Conservation (phyloP, 805 yeast species). For the Wickerhamiella siamensis region DNA sequence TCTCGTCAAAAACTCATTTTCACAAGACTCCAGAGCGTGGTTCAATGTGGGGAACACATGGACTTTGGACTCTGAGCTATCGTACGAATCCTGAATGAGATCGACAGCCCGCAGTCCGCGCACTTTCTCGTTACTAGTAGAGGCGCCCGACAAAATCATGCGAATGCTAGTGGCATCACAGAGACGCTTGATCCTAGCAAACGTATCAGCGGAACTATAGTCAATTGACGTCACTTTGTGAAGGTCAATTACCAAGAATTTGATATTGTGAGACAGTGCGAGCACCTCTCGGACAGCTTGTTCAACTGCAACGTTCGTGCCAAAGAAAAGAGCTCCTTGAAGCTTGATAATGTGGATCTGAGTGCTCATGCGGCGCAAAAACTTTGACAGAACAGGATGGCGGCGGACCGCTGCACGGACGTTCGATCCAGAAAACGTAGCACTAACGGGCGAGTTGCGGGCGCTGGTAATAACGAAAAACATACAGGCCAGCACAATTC, state of each 20-base stretch:
- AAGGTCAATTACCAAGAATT: slow-evolving; percentile 73
- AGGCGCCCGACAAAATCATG: slow-evolving; percentile 65
- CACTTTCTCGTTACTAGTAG: slow-evolving; percentile 49
- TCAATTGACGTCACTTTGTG: slow-evolving; percentile 67
- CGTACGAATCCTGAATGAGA: slow-evolving; percentile 38
- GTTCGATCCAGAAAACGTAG: slow-evolving; percentile 70
- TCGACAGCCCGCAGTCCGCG: slow-evolving; percentile 74
- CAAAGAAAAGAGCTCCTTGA: slow-evolving; percentile 84
- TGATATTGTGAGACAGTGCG: slow-evolving; percentile 49
- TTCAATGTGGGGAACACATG: slow-evolving; percentile 68
- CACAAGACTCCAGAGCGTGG: slow-evolving; percentile 92
- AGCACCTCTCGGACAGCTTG: slow-evolving; percentile 39
- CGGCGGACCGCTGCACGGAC: slow-evolving; percentile 88
- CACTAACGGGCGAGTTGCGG: slow-evolving; percentile 63
- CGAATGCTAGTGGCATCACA: slow-evolving; percentile 54
- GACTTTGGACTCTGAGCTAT: slow-evolving; percentile 27
- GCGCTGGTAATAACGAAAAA: slow-evolving; percentile 93
- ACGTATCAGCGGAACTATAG: slow-evolving; percentile 92
- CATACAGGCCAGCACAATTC: slow-evolving; percentile 80
- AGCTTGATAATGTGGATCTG: slow-evolving; percentile 80
- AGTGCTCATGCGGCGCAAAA: slow-evolving; percentile 70
- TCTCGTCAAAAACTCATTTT: slow-evolving; percentile 64
- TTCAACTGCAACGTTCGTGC: slow-evolving; percentile 89
- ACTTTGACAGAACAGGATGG: slow-evolving; percentile 78
- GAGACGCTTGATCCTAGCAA: slow-evolving; percentile 70